Conservation (phyloP, 2,329 filamentous ascomycete genomes). For the Dactylella cylindrospora region DNA sequence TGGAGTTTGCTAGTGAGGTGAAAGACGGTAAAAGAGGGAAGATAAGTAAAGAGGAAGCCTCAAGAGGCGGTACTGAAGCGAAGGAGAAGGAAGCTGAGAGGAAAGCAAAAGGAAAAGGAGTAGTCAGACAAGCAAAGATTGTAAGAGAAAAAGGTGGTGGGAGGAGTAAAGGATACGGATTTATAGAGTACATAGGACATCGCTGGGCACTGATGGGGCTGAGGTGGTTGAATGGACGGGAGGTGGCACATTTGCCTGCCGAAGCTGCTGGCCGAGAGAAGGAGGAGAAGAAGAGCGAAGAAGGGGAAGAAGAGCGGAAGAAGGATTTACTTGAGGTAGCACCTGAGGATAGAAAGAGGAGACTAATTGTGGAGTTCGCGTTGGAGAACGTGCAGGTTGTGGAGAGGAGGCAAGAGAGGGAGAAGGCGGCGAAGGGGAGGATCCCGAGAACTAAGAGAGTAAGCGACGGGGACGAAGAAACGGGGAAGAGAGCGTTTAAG, state of each 20-base stretch:
- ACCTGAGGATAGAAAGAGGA: conserved; percentile 74
- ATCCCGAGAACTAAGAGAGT: conserved; percentile 7
- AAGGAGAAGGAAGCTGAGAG: conserved; percentile 76
- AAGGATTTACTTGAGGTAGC: conserved; percentile 19
- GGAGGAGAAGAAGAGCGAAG: conserved; percentile 55
- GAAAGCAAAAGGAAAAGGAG: conserved; percentile 77
- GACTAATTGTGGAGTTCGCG: conserved; percentile 92
- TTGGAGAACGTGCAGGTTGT: conserved; percentile 98
- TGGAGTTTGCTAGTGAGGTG: conserved; percentile 89
- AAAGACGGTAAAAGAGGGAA: conserved; percentile 73
- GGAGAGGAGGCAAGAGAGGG: conserved; percentile 68
- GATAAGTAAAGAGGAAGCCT: conserved; percentile 85
- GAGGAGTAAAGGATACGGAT: conserved; percentile 88
- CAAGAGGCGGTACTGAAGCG: conserved; percentile 76
- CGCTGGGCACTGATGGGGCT: conserved; percentile 93
- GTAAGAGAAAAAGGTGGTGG: conserved; percentile 90
- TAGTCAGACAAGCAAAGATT: conserved; percentile 91
- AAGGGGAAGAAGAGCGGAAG: conserved; percentile 53
- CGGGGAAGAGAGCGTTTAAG: not conserved
- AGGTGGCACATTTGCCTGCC: conserved; percentile 57
- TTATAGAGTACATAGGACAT: conserved; percentile 94
- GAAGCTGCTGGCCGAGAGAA: conserved; percentile 56
- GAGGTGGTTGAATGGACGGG: conserved; percentile 84
- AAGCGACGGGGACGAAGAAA: conserved; percentile 18
- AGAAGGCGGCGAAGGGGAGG: conserved; percentile 57